Evolutionary conservation across 805 yeast species (phyloP), one percentile per base, ranked within the genome.

Genomic region (Wickerhamomyces xylosicus): DNA sequence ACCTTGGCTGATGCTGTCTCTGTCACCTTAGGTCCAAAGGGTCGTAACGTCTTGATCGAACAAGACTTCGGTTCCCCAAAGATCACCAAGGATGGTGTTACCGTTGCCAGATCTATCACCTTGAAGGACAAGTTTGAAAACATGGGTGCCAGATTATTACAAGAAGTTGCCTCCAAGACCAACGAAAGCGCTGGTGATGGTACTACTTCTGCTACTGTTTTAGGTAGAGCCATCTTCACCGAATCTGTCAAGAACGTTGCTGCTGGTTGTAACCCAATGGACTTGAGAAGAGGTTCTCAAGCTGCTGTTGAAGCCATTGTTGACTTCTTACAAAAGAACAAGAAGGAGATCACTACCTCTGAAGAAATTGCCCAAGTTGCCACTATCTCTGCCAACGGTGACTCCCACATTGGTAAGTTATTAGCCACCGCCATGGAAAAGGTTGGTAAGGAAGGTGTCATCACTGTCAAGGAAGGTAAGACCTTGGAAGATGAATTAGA

Each of bases 211-310:
- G 97, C 98, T 54, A 90, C 98, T 41, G 95, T 90, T 41, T 74
- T 90, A 53, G 97, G 97, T 55, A 83, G 95, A 66, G 85, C 95
- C 45, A 90, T 90, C 53, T 92, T 90, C 74, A 84, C 95, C 48
- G 97, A 90, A 67, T 79, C 94, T 25, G 97, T 90, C 45, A 92
- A 90, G 74, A 89, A 89, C 59, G 98, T 90, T 38, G 97, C 98
- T 47, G 97, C 97, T 43, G 98, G 98, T 46, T 90, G 97, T 70
- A 92, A 90, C 74, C 98, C 98, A 59, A 92, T 89, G 96, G 98
- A 90, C 61, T 76, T 90, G 63, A 85, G 98, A 77, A 81, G 95
- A 65, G 98, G 98, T 56, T 81, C 96, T 40, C 97, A 92, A 71
- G 87, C 95, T 48, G 98, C 98, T 37, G 97, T 90, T 41, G 95